A percentile compares a stretch with the other conserved stretches of the same genome.
Conservation (phyloP, 1,139 yeast genomes). For the Candida gigantensis region DNA sequence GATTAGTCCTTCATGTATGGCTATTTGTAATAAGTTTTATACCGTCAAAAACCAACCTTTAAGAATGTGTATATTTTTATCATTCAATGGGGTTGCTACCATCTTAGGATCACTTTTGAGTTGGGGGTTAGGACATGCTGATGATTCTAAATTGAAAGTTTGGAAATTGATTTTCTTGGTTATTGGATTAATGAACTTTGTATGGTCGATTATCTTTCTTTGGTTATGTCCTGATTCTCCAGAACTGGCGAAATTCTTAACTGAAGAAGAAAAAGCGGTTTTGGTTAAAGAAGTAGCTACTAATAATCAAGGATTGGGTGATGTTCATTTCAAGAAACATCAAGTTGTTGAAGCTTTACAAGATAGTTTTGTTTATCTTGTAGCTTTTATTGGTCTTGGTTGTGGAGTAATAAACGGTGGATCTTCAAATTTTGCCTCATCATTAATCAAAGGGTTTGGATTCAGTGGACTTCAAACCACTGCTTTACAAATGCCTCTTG, state of each 20-base stretch:
- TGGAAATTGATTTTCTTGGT: constrained; percentile 42
- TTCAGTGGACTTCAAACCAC: constrained; percentile 26
- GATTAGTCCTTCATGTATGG: constrained; percentile 36
- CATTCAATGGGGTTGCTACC: constrained; percentile 32
- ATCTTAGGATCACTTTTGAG: constrained; percentile 33
- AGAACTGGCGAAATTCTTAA: constrained; percentile 37
- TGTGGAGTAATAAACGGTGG: constrained; percentile 33
- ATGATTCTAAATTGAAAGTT: constrained; percentile 19
- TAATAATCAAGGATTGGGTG: constrained; percentile 29
- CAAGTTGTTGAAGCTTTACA: constrained; percentile 27
- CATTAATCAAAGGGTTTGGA: constrained; percentile 29
- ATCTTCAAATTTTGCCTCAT: constrained; percentile 27
- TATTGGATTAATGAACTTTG: constrained; percentile 42
- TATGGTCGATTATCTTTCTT: constrained; percentile 25
- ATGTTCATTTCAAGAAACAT: constrained; percentile 19
- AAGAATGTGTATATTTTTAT: constrained; percentile 32
- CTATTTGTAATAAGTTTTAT: constrained; percentile 23
- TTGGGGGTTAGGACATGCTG: constrained; percentile 37
- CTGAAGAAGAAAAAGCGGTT: constrained; percentile 35
- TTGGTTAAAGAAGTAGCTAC: constrained; percentile 24
- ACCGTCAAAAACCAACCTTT: constrained; percentile 34
- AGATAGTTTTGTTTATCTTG: constrained; percentile 29
- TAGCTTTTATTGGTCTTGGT: constrained; percentile 26
- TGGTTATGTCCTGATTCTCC: constrained; percentile 45
- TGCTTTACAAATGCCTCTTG: constrained; percentile 32